phyloP scores from a whole-genome alignment of 192 early-diverging fungal genomes.

The Coemansia sp. region DNA sequence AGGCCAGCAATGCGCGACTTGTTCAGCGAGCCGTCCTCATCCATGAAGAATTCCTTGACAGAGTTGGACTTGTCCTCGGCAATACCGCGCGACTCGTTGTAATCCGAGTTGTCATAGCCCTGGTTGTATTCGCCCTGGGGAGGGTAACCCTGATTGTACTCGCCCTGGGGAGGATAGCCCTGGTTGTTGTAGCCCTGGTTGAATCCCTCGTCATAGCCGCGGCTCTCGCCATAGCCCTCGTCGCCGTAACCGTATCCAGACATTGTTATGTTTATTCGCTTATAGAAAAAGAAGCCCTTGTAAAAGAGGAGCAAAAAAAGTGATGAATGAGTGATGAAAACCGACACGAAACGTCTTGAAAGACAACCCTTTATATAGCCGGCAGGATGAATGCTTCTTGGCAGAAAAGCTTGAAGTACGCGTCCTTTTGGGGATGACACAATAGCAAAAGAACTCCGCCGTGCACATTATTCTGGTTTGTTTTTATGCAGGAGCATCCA shows the following conservation, averaged over 20 bases:
- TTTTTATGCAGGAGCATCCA: no score
- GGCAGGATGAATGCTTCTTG: not conserved
- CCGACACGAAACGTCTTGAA: not conserved
- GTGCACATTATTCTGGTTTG: no score
- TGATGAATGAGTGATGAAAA: constrained; percentile 1
- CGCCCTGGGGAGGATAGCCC: not conserved
- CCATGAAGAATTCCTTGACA: constrained; percentile 13
- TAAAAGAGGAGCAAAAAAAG: not conserved
- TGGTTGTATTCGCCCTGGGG: constrained; percentile 1
- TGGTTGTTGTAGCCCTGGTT: constrained; percentile 7
- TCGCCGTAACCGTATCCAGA: constrained; percentile 13
- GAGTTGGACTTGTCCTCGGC: constrained; percentile 6
- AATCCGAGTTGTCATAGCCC: constrained; percentile 8
- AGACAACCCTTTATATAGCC: not conserved
- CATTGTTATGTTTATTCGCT: not conserved
- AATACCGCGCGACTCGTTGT: not conserved
- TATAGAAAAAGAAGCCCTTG: not conserved
- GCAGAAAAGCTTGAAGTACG: not conserved
- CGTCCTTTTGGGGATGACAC: no score
- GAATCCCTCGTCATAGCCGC: not conserved
- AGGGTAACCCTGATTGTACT: constrained; percentile 4
- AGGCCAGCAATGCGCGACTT: constrained; percentile 4
- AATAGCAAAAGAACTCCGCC: no score
- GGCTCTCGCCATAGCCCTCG: constrained; percentile 6
- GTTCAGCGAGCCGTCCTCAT: constrained; percentile 13